These are phyloP conservation scores for Nepenthes alata DNA, from an alignment of 179 eudicot genomes.

Conservation along the genomic window DNA sequence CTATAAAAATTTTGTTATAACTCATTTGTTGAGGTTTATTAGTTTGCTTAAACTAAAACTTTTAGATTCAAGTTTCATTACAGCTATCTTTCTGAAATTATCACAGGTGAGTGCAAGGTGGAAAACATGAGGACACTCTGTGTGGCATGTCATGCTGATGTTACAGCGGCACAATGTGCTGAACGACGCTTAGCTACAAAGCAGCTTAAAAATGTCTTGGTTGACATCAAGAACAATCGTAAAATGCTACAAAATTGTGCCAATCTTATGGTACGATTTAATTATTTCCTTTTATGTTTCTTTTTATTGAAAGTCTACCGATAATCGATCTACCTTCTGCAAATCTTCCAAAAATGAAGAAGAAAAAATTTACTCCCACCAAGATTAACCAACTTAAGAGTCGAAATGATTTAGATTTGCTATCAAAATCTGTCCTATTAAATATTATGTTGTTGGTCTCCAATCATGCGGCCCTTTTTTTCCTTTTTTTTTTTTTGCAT, in stretches of 20 bases:
- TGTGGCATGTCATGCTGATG: slow-evolving; percentile 91
- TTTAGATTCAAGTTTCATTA: neutral
- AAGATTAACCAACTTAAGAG: neutral
- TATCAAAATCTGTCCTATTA: no score
- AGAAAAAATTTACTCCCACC: neutral
- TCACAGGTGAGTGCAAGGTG: slow-evolving; percentile 77
- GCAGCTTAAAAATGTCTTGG: slow-evolving; percentile 35
- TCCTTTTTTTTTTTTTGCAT: no score
- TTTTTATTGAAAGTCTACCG: neutral
- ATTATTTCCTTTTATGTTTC: neutral
- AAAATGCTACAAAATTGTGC: slow-evolving; percentile 13
- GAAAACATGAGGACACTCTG: slow-evolving; percentile 96
- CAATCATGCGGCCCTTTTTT: no score
- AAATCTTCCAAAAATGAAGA: neutral
- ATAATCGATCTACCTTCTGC: neutral
- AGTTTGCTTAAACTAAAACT: no score
- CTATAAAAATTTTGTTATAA: no score
- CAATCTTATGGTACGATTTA: slow-evolving; percentile 29
- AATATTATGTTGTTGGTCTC: no score
- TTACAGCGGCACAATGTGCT: slow-evolving; percentile 64
- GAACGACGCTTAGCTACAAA: slow-evolving; percentile 52
- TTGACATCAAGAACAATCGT: slow-evolving; percentile 16
- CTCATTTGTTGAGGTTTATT: no score
- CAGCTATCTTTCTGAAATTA: neutral
- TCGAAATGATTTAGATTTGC: neutral